Base-by-base conservation (phyloP, 2,329 filamentous ascomycete species). In the Apiospora aurea region DNA sequence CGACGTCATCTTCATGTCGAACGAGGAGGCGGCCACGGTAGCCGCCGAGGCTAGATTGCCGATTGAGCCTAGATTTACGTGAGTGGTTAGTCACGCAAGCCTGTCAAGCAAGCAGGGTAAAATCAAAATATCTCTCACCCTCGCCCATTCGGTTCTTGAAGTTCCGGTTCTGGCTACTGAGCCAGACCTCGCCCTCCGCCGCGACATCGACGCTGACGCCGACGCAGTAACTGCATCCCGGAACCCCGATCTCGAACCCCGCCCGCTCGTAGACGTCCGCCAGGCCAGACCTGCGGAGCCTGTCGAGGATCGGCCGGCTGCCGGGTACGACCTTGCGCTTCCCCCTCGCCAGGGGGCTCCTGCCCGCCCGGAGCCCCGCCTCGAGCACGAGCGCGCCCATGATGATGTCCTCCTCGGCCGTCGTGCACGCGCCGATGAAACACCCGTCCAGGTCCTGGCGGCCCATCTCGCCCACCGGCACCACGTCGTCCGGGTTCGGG, bases 341-440 rank as follows among this genome's bases (percentile, higher is more conserved):
- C 1, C 84, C 84, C 3, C 77, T 74, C 5, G 67, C 68, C 3
- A 79, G 72, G 1, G 81, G 80, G 46, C 71, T 75, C 69, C 79
- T 70, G 1, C 81, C 81, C 34, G 73, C 75, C 29, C 79, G 75
- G 11, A 85, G 71, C 0, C 83, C 84, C 8, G 77, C 77, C 70
- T 83, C 77, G 0, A 86, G 78, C 2, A 85, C 82, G 5, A 86
- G 76, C 0, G 81, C 83, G 0, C 78, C 84, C 6, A 85, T 76
- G 16, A 86, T 80, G 1, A 85, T 75, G 70, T 86, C 84, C 74
- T 86, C 84, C 70, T 85, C 83, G 0, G 84, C 78, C 0, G 84
- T 86, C 1, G 84, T 86, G 74, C 84, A 86, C 1, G 84, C 84
- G 1, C 84, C 84, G 29, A 86, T 85, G 74, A 86, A 86, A 70